phyloP scores from a whole-genome alignment of 371 early-diverging fungal species.

The Mucor saturninus region DNA sequence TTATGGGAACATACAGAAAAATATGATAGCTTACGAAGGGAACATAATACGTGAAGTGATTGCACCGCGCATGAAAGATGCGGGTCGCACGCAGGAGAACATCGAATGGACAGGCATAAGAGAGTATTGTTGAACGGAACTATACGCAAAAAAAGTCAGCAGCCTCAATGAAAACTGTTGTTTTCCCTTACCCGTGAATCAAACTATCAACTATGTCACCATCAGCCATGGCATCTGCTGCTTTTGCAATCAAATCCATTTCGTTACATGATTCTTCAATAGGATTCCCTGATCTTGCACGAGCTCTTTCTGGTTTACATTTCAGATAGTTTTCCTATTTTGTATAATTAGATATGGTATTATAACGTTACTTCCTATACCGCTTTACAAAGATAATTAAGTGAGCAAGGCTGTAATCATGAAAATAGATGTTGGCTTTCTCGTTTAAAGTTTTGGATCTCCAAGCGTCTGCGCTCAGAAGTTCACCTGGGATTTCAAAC shows the following conservation, averaged over 20 bases:
- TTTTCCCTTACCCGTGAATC: conserved; percentile 73
- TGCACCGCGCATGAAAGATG: conserved; percentile 75
- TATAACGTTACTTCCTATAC: no score
- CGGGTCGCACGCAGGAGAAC: conserved; percentile 89
- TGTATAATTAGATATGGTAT: background rate
- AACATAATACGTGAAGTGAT: conserved; percentile 47
- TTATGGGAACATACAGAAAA: background rate
- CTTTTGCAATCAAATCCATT: conserved; percentile 72
- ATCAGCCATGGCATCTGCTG: conserved; percentile 91
- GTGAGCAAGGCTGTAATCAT: conserved; percentile 89
- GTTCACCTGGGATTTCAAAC: conserved; percentile 85
- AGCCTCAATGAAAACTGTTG: background rate
- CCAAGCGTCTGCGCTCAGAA: conserved; percentile 65
- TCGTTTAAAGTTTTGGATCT: conserved; percentile 65
- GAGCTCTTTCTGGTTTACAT: conserved; percentile 32
- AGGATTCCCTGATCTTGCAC: conserved; percentile 14
- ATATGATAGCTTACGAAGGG: conserved; percentile 42
- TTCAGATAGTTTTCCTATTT: conserved; percentile 58
- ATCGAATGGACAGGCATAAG: conserved; percentile 93
- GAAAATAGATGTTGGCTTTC: conserved; percentile 93
- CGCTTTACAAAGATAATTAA: conserved; percentile 77
- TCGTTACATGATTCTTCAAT: conserved; percentile 30
- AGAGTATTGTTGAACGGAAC: conserved; percentile 83
- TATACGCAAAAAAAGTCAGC: conserved; percentile 8
- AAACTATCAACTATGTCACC: conserved; percentile 85